A percentile compares a stretch with the other conserved stretches of the same genome.
These are phyloP conservation scores for Silene latifolia DNA, from an alignment of 148 eudicot genomes.

Conservation along the genomic window DNA sequence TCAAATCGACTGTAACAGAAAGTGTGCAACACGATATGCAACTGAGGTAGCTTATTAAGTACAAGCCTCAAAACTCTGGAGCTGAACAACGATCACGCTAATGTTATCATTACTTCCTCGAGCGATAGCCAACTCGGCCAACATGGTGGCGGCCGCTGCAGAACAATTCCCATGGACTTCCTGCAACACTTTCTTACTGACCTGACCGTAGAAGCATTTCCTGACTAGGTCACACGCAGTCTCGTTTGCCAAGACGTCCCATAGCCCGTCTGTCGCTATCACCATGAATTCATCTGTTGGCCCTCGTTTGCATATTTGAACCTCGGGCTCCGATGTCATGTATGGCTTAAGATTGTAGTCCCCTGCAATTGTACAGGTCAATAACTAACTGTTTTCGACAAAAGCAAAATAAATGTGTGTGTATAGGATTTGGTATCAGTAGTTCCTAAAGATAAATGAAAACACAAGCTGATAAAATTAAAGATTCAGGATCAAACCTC, in stretches of 20 bases:
- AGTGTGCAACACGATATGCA: too few relatives aligned
- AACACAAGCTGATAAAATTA: too few relatives aligned
- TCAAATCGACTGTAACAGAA: too few relatives aligned
- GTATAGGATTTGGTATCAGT: too few relatives aligned
- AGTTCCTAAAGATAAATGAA: too few relatives aligned
- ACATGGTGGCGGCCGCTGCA: constrained; percentile 29
- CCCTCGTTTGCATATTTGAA: constrained; percentile 28
- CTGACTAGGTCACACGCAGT: constrained; percentile 38
- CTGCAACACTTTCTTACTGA: constrained; percentile 10
- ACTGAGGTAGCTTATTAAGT: background rate
- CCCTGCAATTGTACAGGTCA: background rate
- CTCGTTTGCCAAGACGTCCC: constrained; percentile 49
- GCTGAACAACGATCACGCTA: constrained; percentile 39
- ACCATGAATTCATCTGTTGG: constrained; percentile 38
- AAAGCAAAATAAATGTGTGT: too few relatives aligned
- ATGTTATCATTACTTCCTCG: constrained; percentile 46
- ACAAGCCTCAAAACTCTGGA: constrained; percentile 1
- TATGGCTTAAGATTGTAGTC: constrained; percentile 10
- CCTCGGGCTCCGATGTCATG: constrained; percentile 40
- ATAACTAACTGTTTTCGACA: too few relatives aligned
- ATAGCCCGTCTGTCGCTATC: constrained; percentile 50
- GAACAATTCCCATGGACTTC: constrained; percentile 13
- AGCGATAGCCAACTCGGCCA: constrained; percentile 46
- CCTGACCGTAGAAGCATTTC: constrained; percentile 30
- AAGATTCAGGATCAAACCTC: too few relatives aligned